These are phyloP conservation scores for Pseudogymnoascus sp. DNA, from an alignment of 2,329 filamentous ascomycete genomes.

Conservation along the genomic window DNA sequence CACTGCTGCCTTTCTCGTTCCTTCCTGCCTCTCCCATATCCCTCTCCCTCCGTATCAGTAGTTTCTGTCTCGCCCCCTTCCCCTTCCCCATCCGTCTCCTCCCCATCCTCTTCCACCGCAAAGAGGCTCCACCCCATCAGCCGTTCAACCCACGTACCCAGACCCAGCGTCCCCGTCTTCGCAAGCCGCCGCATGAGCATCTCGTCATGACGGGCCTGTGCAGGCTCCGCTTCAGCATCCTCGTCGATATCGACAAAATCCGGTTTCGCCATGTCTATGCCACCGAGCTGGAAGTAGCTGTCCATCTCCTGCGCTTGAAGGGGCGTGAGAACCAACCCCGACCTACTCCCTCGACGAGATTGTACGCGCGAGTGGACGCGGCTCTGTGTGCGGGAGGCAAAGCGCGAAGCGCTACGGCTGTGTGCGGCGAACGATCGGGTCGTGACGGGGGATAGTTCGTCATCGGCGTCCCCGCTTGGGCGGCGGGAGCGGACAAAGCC, in stretches of 20 bases:
- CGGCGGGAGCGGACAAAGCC: slow-evolving; percentile 36
- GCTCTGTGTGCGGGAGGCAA: slow-evolving; percentile 23
- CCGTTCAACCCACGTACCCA: slow-evolving; percentile 51
- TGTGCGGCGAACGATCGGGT: slow-evolving; percentile 29
- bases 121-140: slow-evolving; percentile 55
- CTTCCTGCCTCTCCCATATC: slow-evolving; percentile 14
- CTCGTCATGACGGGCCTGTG: slow-evolving; percentile 44
- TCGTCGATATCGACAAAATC: slow-evolving; percentile 58
- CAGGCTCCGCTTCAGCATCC: slow-evolving; percentile 43
- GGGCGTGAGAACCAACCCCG: slow-evolving; percentile 28
- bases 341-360: slow-evolving; percentile 24
- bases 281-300: slow-evolving; percentile 34
- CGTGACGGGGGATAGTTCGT: slow-evolving; percentile 27
- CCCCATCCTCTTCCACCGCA: slow-evolving; percentile 52
- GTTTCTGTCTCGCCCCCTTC: slow-evolving; percentile 32
- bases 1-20: neutral
- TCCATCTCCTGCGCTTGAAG: slow-evolving; percentile 39
- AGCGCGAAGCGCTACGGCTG: slow-evolving; percentile 41
- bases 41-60: slow-evolving; percentile 31
- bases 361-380: slow-evolving; percentile 36
- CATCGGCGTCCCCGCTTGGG: slow-evolving; percentile 28
- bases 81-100: slow-evolving; percentile 36
- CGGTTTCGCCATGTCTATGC: slow-evolving; percentile 31
- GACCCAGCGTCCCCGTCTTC: slow-evolving; percentile 41
- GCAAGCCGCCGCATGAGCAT: slow-evolving; percentile 50